phyloP scores from a whole-genome alignment of 129 eudicot genomes.

The Lactuca saligna region DNA sequence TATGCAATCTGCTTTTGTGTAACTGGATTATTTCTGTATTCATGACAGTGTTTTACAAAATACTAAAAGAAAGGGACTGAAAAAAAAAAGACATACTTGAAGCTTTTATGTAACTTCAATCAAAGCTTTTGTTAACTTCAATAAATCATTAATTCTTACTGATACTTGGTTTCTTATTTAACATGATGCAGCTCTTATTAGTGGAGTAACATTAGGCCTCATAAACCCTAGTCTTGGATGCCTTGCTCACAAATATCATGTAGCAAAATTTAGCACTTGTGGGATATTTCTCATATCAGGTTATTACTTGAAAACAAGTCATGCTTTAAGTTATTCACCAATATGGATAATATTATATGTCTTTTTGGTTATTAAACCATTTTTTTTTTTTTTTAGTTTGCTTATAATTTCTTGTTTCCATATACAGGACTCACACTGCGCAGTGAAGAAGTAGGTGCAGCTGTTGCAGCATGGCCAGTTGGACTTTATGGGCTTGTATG shows the following conservation, averaged over 20 bases:
- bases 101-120: background rate
- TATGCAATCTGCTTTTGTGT: conserved; percentile 11
- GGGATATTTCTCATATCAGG: conserved; percentile 89
- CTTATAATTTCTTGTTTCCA: conserved; percentile 6
- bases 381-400: background rate
- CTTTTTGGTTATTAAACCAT: conserved; percentile 13
- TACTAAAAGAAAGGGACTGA: background rate
- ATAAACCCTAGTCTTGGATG: conserved; percentile 77
- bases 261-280: conserved; percentile 76
- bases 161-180: conserved; percentile 19
- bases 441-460: conserved; percentile 83
- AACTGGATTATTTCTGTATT: background rate
- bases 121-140: background rate
- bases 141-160: background rate
- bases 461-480: conserved; percentile 95
- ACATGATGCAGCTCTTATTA: conserved; percentile 71
- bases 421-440: conserved; percentile 80
- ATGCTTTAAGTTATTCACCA: conserved; percentile 14
- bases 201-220: conserved; percentile 81
- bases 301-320: conserved; percentile 9
- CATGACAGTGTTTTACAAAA: background rate
- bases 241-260: conserved; percentile 63
- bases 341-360: background rate
- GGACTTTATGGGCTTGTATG: conserved; percentile 89
- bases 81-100: background rate